Evolutionary conservation across 2,329 filamentous ascomycete genomes (phyloP), one percentile per base, ranked within the genome.

Genomic region (Sclerotinia glacialis): DNA sequence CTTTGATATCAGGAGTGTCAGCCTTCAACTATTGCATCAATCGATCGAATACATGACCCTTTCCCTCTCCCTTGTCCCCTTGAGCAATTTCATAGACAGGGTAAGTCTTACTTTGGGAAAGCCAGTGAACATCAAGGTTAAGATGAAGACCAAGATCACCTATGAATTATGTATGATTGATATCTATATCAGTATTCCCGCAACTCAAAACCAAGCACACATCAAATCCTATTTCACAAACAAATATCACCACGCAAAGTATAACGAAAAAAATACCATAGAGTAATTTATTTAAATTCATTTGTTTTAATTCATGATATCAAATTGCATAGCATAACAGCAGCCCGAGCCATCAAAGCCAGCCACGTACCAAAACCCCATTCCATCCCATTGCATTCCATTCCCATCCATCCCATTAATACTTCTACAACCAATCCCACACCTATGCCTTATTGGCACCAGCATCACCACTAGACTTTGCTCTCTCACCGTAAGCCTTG

Each of bases 401-500:
- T 40, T 34, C 28, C 26, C 26, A 34, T 34, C 56, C 52, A 46
- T 55, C 26, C 26, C 26, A 18, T 40, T 18, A 23, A 62, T 21
- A 40, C 37, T 34, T 31, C 14, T 53, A 53, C 28, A 53, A 3
- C 12, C 26, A 23, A 23, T 49, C 31, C 5, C 42, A 26, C 5
- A 31, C 23, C 46, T 47, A 64, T 42, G 62, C 62, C 62, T 64
- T 64, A 31, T 63, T 63, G 18, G 60, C 60, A 46, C 60, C 60
- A n/a, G 47, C 21, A 31, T 16, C 12, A 23, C 60, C 60, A 44
- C 60, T 63, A n/a, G 42, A 44, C 72, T 74, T 75, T 23, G 73
- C 70, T 31, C 74, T 63, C 66, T 75, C 68, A 68, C 74, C 74
- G 70, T 76, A 76, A 21, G 74, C 87, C 87, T 91, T 95, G 77